Base-by-base conservation (phyloP, 2,329 filamentous ascomycete species). In the Aureobasidium melanogenum region DNA sequence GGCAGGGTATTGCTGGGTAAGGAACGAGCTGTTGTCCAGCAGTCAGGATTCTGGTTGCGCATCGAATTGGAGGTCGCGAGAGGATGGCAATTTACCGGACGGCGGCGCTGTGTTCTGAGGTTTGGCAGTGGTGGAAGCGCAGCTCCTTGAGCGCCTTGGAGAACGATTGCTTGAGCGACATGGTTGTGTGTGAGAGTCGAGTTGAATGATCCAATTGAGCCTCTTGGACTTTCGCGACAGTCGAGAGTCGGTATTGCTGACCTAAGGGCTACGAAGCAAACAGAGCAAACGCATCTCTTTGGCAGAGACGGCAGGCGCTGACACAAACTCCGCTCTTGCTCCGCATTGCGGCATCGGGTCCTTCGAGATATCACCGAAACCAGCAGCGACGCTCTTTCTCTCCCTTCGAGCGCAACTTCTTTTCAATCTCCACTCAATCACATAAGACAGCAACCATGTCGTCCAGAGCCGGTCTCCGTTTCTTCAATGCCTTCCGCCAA, bases 101-200 rank as follows among this genome's bases (percentile, higher is more conserved):
- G 65, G 90, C 87, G 71, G 90, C 88, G 81, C 93, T 96, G 74
- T 91, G 87, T 74, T 96, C 88, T 67, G 88, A 89, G 58, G 90
- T 92, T 79, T 97, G 93, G 82, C 94, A 97, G 80, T 97, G 93
- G 70, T 96, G 83, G 80, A 99, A 99, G 74, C 94, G 89, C 74
- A 99, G 83, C 83, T 99, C 94, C 83, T 91, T 96, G 75, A 99
- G 82, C 67, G 85, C 80, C 76, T 91, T 88, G 68, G 85, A 84
- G 79, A 99, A 99, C 69, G 86, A 90, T 80, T 96, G 97, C 82
- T 94, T 96, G 78, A 83, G 81, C 69, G 91, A 90, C 94, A 97
- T 97, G 67, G 26, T 63, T 47, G 59, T 41, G 41, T 22, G 46
- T 50, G 56, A 22, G 55, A 22, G 32, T 19, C n/a, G 38, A 24